Evolutionary conservation across 2,329 filamentous ascomycete genomes (phyloP), one percentile per base, ranked within the genome.

Genomic region (Chalara sp.): DNA sequence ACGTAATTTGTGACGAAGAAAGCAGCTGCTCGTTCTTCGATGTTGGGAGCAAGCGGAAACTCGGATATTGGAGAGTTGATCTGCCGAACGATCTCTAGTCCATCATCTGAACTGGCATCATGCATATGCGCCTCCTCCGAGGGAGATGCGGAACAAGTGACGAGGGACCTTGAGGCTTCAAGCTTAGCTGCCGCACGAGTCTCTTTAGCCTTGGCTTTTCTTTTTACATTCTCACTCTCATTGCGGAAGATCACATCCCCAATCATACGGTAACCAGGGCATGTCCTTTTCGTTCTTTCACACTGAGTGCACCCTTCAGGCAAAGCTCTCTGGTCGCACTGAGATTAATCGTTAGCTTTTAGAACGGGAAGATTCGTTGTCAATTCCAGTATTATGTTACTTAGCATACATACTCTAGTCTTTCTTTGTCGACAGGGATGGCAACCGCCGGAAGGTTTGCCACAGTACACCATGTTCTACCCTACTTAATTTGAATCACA

Each of bases 231-330:
- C 32, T 70, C 72, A 55, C 74, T 80, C 61, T 80, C 75, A 58
- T 80, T 75, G 41, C 77, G 72, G 57, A 81, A 80, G 69, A 80
- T 78, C 53, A 80, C 69, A 56, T 80, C 77, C 40, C 78, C 71
- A 46, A 75, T 67, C 54, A 77, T 76, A 42, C 77, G 68, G 57
- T 81, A 81, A 50, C 78, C 78, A 32, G 77, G 76, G 52, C 78
- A 81, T 64, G 64, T 53, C 48, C 75, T 69, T 51, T 74, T 69
- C 41, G 75, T 72, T 59, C 78, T 77, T 46, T 71, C 69, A 60
- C 78, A 81, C 61, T 80, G 78, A 45, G 75, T 75, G 51, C 78
- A 81, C 44, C 71, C 69, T 12, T 44, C 41, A 7, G 74, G 73
- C 44, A 72, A 70, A n/a, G 35, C 35, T n/a, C n/a, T 37, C 21